Evolutionary conservation across 768 basidiomycete genomes (phyloP).

Genomic region (Strobilomyces dryophilus): DNA sequence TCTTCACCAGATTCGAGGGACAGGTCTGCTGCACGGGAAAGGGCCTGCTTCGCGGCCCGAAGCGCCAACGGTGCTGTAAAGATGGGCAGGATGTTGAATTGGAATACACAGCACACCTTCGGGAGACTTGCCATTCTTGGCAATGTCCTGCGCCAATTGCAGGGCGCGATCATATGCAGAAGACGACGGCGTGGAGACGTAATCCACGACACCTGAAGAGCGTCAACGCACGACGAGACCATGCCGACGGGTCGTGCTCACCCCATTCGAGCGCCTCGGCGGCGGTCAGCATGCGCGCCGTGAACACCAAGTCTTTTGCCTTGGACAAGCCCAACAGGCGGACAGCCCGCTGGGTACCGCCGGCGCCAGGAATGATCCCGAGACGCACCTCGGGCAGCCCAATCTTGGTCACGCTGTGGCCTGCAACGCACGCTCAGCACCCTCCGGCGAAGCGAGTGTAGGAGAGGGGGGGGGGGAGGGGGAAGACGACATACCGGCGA

Average conservation of each 20-base stretch:
- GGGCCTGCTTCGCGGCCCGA: conserved; percentile 82
- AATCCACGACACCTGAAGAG: conserved; percentile 72
- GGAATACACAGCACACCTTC: not conserved
- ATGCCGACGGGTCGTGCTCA: conserved; percentile 24
- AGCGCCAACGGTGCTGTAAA: conserved; percentile 75
- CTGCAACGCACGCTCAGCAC: conserved; percentile 30
- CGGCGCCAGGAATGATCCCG: conserved; percentile 90
- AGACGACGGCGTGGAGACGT: conserved; percentile 57
- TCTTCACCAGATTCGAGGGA: conserved; percentile 66
- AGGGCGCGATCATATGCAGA: conserved; percentile 71
- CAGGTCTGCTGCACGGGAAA: conserved; percentile 75
- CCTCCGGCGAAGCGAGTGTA: not conserved
- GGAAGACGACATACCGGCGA: conserved; percentile 61
- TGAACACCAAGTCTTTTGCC: conserved; percentile 86
- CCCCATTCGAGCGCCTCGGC: conserved; percentile 69
- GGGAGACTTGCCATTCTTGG: conserved; percentile 50
- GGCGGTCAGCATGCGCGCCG: conserved; percentile 65
- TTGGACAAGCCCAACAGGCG: conserved; percentile 73
- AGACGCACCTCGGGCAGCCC: conserved; percentile 77
- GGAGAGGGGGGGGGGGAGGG: too few relatives aligned
- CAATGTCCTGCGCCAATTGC: conserved; percentile 62
- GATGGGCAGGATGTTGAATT: not conserved
- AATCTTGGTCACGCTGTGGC: conserved; percentile 70
- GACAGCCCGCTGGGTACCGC: conserved; percentile 81
- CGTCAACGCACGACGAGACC: not conserved